Evolutionary conservation across 2,329 filamentous ascomycete species (phyloP).

Genomic region (Scedosporium aurantiacum): DNA sequence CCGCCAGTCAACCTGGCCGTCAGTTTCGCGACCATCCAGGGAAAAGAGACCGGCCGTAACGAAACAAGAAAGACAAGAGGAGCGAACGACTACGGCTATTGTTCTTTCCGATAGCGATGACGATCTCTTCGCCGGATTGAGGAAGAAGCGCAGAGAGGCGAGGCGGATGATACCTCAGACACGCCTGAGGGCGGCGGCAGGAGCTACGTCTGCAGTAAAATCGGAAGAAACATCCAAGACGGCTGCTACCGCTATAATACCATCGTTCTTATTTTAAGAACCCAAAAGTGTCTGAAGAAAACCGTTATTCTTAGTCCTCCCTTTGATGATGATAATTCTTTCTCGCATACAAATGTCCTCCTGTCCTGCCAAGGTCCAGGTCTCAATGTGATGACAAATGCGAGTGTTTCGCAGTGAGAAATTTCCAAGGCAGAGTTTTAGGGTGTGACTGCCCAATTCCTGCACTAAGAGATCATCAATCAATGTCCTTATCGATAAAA

Average conservation of each 20-base stretch:
- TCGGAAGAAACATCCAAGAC: not conserved
- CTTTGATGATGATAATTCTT: no score
- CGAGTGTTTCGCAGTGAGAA: not conserved
- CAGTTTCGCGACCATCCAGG: not conserved
- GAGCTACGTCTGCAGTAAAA: not conserved
- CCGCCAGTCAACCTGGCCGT: not conserved
- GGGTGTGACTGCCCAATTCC: not conserved
- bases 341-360: no score
- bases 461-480: no score
- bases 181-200: not conserved
- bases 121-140: constrained; percentile 9
- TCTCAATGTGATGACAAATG: no score
- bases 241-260: not conserved
- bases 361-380: no score
- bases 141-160: not conserved
- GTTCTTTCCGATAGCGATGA: constrained; percentile 12
- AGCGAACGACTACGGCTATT: not conserved
- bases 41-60: not conserved
- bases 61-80: not conserved
- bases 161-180: not conserved
- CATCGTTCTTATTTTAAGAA: constrained; percentile 1
- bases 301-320: no score
- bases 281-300: no score
- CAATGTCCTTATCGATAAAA: constrained; percentile 4
- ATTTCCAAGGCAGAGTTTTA: not conserved